These are phyloP conservation scores for Emericellopsis atlantica DNA, from an alignment of 2,329 filamentous ascomycete species.

Conservation along the genomic window DNA sequence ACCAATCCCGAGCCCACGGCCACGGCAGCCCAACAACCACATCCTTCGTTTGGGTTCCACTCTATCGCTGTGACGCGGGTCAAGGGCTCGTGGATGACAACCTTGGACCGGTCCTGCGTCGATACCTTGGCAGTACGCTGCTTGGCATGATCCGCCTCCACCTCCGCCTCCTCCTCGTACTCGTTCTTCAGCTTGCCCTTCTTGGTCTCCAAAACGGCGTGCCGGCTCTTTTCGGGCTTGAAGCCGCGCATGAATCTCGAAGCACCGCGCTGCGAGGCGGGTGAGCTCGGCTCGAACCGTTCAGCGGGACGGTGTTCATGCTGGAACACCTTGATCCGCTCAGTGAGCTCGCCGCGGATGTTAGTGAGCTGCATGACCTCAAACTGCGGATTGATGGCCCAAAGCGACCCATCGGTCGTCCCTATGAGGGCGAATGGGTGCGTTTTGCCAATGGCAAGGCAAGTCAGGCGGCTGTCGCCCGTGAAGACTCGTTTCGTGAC, in stretches of 20 bases:
- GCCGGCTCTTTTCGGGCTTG: conserved; percentile 33
- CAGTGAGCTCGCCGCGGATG: conserved; percentile 16
- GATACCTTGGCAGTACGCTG: conserved; percentile 19
- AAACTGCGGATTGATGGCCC: conserved; percentile 26
- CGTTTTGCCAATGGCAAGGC: conserved; percentile 32
- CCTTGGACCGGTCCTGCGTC: conserved; percentile 15
- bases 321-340: conserved; percentile 31
- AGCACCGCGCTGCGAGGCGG: conserved; percentile 25
- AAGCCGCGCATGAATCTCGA: conserved; percentile 41
- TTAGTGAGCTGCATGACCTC: conserved; percentile 23
- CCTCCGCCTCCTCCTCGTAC: conserved; percentile 17
- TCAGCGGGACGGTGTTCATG: conserved; percentile 35
- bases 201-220: conserved; percentile 14
- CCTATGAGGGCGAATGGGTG: conserved; percentile 43
- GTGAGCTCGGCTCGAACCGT: conserved; percentile 14
- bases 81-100: conserved; percentile 46
- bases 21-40: conserved; percentile 53
- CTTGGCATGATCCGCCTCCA: conserved; percentile 17
- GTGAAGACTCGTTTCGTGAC: conserved; percentile 38
- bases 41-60: conserved; percentile 58
- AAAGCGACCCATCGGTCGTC: conserved; percentile 40
- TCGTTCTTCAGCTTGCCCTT: conserved; percentile 19
- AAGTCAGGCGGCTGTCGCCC: conserved; percentile 34
- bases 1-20: conserved; percentile 56
- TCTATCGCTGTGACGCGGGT: conserved; percentile 48